These are phyloP conservation scores for Chalciporus sp. DNA, from an alignment of 1,284 basidiomycete genomes.

Conservation along the genomic window DNA sequence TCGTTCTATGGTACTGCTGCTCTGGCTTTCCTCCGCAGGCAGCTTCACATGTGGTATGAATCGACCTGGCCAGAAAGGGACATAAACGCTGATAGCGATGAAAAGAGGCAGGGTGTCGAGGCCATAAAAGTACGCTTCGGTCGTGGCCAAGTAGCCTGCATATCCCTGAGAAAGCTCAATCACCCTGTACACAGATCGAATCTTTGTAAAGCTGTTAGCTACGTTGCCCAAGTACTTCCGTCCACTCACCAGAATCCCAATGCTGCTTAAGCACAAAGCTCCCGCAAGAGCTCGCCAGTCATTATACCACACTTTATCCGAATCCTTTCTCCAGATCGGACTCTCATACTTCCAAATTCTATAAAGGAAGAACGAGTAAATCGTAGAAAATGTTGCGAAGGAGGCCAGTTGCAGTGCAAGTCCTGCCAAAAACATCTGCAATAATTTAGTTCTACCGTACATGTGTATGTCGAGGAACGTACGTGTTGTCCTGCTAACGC, in stretches of 20 bases:
- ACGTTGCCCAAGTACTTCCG: neutral
- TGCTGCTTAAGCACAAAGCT: slow-evolving; percentile 58
- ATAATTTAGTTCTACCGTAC: neutral
- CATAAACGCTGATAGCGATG: slow-evolving; percentile 57
- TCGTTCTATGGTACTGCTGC: neutral
- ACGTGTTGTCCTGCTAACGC: slow-evolving; percentile 41
- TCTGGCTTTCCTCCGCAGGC: neutral
- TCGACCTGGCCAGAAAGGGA: slow-evolving; percentile 62
- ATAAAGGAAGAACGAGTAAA: slow-evolving; percentile 60
- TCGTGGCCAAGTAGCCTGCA: slow-evolving; percentile 57
- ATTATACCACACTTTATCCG: slow-evolving; percentile 43
- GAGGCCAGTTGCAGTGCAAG: slow-evolving; percentile 62
- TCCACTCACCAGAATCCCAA: slow-evolving; percentile 55
- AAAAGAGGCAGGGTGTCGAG: slow-evolving; percentile 70
- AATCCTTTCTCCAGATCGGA: slow-evolving; percentile 46
- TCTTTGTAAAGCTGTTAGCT: slow-evolving; percentile 36
- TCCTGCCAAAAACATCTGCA: slow-evolving; percentile 62
- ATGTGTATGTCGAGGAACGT: neutral
- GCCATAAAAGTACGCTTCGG: slow-evolving; percentile 62
- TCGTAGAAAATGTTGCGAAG: slow-evolving; percentile 58
- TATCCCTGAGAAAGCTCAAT: slow-evolving; percentile 67
- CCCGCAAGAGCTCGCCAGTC: slow-evolving; percentile 61
- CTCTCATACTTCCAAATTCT: slow-evolving; percentile 47
- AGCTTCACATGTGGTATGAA: slow-evolving; percentile 40
- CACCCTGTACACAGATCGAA: slow-evolving; percentile 67